Conservation (phyloP, 2,329 filamentous ascomycete genomes). For the Fusarium continuum region DNA sequence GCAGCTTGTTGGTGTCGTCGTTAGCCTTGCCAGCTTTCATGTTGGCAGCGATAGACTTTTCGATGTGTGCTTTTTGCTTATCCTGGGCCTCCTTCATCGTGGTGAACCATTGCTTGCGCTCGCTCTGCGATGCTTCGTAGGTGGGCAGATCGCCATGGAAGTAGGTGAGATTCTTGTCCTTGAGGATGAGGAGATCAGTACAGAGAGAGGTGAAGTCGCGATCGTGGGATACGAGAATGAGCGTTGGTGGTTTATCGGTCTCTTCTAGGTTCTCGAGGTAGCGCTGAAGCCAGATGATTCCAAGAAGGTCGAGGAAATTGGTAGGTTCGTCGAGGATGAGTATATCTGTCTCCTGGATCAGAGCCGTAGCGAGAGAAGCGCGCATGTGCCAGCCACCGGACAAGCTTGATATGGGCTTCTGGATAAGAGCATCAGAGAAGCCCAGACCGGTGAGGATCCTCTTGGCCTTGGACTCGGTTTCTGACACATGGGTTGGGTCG, state of each 20-base stretch:
- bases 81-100: slow-evolving; percentile 86
- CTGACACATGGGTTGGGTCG: slow-evolving; percentile 70
- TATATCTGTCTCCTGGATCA: slow-evolving; percentile 79
- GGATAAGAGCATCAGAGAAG: slow-evolving; percentile 70
- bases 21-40: slow-evolving; percentile 78
- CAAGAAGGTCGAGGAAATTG: slow-evolving; percentile 84
- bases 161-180: slow-evolving; percentile 74
- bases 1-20: slow-evolving; percentile 84
- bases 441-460: slow-evolving; percentile 75
- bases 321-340: slow-evolving; percentile 88
- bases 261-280: slow-evolving; percentile 70
- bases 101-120: slow-evolving; percentile 72
- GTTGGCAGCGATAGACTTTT: slow-evolving; percentile 79
- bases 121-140: slow-evolving; percentile 74
- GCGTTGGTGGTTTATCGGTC: slow-evolving; percentile 65
- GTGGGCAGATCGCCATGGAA: slow-evolving; percentile 79
- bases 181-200: slow-evolving; percentile 79
- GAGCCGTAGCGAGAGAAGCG: slow-evolving; percentile 68
- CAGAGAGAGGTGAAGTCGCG: slow-evolving; percentile 81
- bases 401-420: slow-evolving; percentile 68
- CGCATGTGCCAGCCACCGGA: slow-evolving; percentile 84
- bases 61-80: slow-evolving; percentile 81
- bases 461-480: slow-evolving; percentile 72
- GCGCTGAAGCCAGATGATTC: slow-evolving; percentile 84
- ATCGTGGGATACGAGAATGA: slow-evolving; percentile 86